phyloP scores from a whole-genome alignment of 352 stramenopile species.

The Phytophthora citrophthora region DNA sequence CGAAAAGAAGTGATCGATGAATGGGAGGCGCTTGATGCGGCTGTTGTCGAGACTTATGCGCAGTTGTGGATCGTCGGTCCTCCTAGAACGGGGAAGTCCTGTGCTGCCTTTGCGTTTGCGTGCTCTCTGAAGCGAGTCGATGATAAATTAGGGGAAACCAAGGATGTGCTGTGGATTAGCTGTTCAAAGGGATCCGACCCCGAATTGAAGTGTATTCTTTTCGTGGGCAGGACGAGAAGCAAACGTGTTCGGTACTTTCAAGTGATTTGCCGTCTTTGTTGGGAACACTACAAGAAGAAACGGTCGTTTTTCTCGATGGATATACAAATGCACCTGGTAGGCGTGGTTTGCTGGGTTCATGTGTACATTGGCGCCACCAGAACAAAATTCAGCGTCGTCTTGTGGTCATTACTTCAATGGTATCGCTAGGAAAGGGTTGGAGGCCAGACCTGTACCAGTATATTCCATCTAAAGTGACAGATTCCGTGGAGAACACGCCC shows the following conservation, averaged over 20 bases:
- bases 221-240: conserved; percentile 4
- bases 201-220: conserved; percentile 4
- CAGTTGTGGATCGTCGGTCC: conserved; percentile 15
- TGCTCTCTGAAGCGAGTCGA: conserved; percentile 13
- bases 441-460: not conserved
- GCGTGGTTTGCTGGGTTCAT: not conserved
- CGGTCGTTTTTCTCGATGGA: conserved; percentile 13
- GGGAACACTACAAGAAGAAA: not conserved
- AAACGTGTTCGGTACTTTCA: not conserved
- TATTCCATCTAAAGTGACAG: not conserved
- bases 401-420: not conserved
- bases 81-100: conserved; percentile 14
- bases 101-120: conserved; percentile 15
- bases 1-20: not conserved
- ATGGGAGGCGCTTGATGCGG: conserved; percentile 1
- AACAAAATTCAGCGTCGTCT: not conserved
- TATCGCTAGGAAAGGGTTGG: not conserved
- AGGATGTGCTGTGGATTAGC: conserved; percentile 15
- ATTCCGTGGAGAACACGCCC: not conserved
- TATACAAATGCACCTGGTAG: not conserved
- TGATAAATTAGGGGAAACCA: not conserved
- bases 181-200: not conserved
- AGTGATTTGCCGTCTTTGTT: not conserved
- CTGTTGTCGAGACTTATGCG: not conserved
- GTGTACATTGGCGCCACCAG: not conserved